Conservation (phyloP, 2,329 filamentous ascomycete species). For the Clonostachys sp. region DNA sequence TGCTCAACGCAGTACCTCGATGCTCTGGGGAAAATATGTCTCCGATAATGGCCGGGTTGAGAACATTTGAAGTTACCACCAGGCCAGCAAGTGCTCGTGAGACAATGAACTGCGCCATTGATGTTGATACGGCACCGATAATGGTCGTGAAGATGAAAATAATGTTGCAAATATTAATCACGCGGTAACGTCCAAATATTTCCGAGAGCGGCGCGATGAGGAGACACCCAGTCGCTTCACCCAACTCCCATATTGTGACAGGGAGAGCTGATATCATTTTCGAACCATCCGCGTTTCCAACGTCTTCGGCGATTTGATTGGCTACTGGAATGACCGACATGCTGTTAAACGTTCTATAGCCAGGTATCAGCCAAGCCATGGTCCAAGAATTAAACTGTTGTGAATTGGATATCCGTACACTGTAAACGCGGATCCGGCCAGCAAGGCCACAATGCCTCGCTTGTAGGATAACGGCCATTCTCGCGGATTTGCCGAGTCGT, state of each 20-base stretch:
- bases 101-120: constrained; percentile 39
- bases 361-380: background rate
- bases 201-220: constrained; percentile 60
- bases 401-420: constrained; percentile 31
- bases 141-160: constrained; percentile 44
- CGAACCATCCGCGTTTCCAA: constrained; percentile 21
- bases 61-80: constrained; percentile 58
- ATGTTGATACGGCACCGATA: constrained; percentile 37
- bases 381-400: background rate
- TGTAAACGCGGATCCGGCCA: constrained; percentile 50
- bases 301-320: constrained; percentile 41
- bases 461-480: constrained; percentile 49
- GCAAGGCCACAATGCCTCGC: constrained; percentile 44
- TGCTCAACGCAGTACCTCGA: constrained; percentile 52
- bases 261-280: constrained; percentile 53
- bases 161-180: constrained; percentile 48
- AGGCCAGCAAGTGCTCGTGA: constrained; percentile 56
- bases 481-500: constrained; percentile 34
- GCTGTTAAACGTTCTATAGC: constrained; percentile 48
- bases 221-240: constrained; percentile 55
- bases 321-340: constrained; percentile 51
- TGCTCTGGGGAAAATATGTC: constrained; percentile 56
- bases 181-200: constrained; percentile 48
- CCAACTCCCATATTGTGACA: constrained; percentile 67
- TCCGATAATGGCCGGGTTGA: constrained; percentile 60